phyloP scores from a whole-genome alignment of 2,329 filamentous ascomycete genomes.

The Neofusicoccum ribis region DNA sequence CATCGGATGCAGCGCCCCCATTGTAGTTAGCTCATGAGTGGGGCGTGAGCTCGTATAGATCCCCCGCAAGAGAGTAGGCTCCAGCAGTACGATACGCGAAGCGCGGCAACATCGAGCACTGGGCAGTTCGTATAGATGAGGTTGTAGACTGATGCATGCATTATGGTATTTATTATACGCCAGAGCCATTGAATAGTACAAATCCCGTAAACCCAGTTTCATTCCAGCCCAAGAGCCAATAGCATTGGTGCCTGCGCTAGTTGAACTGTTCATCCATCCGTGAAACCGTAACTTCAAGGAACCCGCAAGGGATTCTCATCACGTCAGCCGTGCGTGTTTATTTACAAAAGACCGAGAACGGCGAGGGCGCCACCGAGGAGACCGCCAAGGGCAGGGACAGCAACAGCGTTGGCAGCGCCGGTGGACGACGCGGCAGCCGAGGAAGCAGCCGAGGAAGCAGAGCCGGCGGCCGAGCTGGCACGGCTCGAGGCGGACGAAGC shows the following conservation, averaged over 20 bases:
- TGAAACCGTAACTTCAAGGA: slow-evolving; percentile 7
- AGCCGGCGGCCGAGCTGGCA: neutral
- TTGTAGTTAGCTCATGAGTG: too few relatives aligned
- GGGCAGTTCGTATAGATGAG: neutral
- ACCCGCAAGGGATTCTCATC: neutral
- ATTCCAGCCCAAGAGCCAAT: neutral
- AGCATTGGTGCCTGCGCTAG: neutral
- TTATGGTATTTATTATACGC: slow-evolving; percentile 13
- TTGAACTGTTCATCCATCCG: slow-evolving; percentile 9
- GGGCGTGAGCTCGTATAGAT: too few relatives aligned
- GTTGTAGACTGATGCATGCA: neutral
- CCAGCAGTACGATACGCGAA: too few relatives aligned
- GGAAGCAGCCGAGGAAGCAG: neutral
- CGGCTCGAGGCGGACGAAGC: neutral
- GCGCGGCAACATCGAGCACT: too few relatives aligned
- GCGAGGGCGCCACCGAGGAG: slow-evolving; percentile 15
- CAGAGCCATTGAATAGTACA: neutral
- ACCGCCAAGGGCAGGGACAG: slow-evolving; percentile 11
- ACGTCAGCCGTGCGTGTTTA: slow-evolving; percentile 1
- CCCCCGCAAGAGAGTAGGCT: too few relatives aligned
- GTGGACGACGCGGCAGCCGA: slow-evolving; percentile 2
- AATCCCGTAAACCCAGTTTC: neutral
- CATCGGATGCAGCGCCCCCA: too few relatives aligned
- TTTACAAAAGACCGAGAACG: slow-evolving; percentile 20
- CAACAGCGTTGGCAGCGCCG: slow-evolving; percentile 1